Evolutionary conservation across 1,284 basidiomycete genomes (phyloP), one percentile per base, ranked within the genome.

Genomic region (Boletellus deceptivus): DNA sequence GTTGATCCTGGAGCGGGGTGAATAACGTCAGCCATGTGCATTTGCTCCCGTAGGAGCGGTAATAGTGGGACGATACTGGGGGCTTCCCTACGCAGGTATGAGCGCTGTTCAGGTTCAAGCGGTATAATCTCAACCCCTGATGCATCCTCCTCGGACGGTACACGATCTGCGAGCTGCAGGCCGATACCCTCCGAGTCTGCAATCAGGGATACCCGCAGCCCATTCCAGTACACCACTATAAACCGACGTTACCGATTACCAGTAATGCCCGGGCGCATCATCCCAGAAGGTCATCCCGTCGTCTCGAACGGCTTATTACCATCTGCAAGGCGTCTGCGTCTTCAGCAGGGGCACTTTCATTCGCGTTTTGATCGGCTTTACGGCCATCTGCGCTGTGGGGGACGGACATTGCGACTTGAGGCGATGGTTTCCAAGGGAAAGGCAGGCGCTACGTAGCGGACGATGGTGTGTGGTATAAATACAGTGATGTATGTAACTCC

Each of bases 11-110:
- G 51, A 57, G 55, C 58, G 57, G 61, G 54, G 18, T 40, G 35
- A 47, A 44, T 29, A 54, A 49, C 29, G 75, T 89, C 70, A 89
- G 86, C 77, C 57, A 62, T 55, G 63, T 62, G 54, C 57, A 60
- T 59, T 39, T 58, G 62, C 67, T 68, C 73, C 74, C 72, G 62
- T 54, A 56, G 66, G 66, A 70, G 72, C 60, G 70, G 65, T 57
- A 67, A 67, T 63, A 67, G 62, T 61, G 69, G 70, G 75, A 79
- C 73, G 78, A 86, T 80, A 80, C 77, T 77, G 80, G 76, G 47
- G 86, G 85, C 86, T 90, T 91, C 89, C 89, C 89, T 91, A 89
- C 89, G 90, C 91, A 91, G 88, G 89, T 90, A 78, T 91, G 81
- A 89, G 83, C 86, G 80, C 89, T 91, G 87, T 80, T 89, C 91